Base-by-base conservation (phyloP, 1,284 basidiomycete genomes). In the Ganoderma leucocontextum region DNA sequence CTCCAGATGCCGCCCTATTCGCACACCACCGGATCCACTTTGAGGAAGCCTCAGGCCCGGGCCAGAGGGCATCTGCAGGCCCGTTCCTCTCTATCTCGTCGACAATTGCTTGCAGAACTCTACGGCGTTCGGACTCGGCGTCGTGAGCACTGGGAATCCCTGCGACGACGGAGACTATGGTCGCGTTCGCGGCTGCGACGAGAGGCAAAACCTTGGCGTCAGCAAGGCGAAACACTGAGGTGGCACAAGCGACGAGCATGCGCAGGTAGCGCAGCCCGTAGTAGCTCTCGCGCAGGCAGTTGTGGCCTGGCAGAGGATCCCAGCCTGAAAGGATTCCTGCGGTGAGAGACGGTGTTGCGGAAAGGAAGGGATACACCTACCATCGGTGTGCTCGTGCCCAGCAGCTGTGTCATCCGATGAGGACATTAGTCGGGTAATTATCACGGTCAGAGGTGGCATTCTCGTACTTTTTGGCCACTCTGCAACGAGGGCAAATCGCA, bases 221-320 rank as follows among this genome's bases (percentile, higher is more conserved):
- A n/a, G 2, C 10, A 5, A 49, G n/a, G 9, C 22, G 22, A 9
- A 49, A 49, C 47, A 49, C 47, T 9, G 47, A 49, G n/a, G n/a
- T 49, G 4, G 10, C 47, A 22, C 47, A 49, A 0, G 47, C 9
- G n/a, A 49, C 47, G 4, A 49, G 47, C 47, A 12, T 22, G 10
- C 47, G n/a, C 47, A 49, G 22, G 47, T 49, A 49, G n/a, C 47
- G 47, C 47, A 49, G 22, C 47, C n/a, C n/a, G 47, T 49, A 49
- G 47, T 49, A 1, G 22, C 2, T 49, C 7, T 49, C 22, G n/a
- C 2, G n/a, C 22, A 4, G 9, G n/a, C n/a, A 22, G 25, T 12
- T 22, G 4, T 9, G 47, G 2, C 47, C 22, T 10, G 47, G 22
- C 0, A 9, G n/a, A 10, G 47, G 47, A 22, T 49, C 47, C 47